Percentiles rank a stretch among this genome's conserved stretches.
Evolutionary conservation across 176 grass and related monocot genomes (phyloP).

Genomic region (Juncus effusus): DNA sequence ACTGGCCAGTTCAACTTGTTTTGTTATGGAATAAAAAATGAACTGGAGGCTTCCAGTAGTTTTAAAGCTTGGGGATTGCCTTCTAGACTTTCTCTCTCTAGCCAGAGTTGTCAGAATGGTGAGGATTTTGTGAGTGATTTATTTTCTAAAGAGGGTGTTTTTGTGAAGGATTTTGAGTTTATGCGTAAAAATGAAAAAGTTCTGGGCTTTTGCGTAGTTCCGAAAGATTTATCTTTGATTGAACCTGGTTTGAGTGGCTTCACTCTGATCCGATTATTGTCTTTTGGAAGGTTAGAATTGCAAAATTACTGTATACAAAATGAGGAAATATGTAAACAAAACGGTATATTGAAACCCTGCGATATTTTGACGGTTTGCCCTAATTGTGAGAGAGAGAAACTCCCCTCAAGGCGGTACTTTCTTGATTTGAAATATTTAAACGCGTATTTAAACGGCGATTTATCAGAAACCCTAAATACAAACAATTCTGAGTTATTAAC

Average conservation of each 20-base stretch:
- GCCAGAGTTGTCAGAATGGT: slow-evolving; percentile 26
- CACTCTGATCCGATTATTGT: slow-evolving; percentile 60
- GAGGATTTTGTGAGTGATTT: slow-evolving; percentile 42
- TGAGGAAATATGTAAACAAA: slow-evolving; percentile 30
- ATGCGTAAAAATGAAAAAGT: slow-evolving; percentile 32
- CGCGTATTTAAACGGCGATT: slow-evolving; percentile 58
- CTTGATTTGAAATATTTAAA: slow-evolving; percentile 53
- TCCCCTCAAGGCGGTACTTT: slow-evolving; percentile 18
- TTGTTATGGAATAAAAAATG: slow-evolving; percentile 47
- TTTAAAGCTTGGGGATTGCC: slow-evolving; percentile 62
- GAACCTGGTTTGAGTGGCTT: slow-evolving; percentile 43
- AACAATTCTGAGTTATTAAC: slow-evolving; percentile 28
- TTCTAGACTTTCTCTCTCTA: slow-evolving; percentile 49
- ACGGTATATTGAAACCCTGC: slow-evolving; percentile 29
- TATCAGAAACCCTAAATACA: slow-evolving; percentile 42
- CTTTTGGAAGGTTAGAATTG: slow-evolving; percentile 66
- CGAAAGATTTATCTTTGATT: slow-evolving; percentile 26
- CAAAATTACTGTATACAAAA: slow-evolving; percentile 45
- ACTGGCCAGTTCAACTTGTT: slow-evolving; percentile 55
- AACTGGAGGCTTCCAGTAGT: slow-evolving; percentile 32
- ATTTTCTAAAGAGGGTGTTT: slow-evolving; percentile 29
- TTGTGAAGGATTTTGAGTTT: slow-evolving; percentile 25
- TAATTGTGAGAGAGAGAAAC: slow-evolving; percentile 20
- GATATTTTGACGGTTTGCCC: slow-evolving; percentile 31
- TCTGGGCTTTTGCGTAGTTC: slow-evolving; percentile 60